These are phyloP conservation scores for Nitzschia inconspicua DNA, from an alignment of 108 stramenopile species.

Conservation along the genomic window DNA sequence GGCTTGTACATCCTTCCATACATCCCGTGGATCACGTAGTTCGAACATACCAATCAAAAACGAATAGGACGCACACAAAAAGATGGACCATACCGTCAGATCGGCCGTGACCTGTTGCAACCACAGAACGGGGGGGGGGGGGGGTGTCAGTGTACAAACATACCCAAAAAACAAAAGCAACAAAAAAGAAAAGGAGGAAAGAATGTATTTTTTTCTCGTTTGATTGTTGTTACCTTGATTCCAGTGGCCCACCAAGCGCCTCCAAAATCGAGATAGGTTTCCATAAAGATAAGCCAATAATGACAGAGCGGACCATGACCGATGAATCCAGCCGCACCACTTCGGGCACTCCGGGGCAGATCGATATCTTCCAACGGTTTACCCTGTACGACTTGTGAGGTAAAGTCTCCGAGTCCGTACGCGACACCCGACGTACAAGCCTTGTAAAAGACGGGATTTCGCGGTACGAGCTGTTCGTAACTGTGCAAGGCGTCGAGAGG, in stretches of 20 bases:
- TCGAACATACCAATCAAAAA: constrained; percentile 57
- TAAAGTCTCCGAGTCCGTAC: constrained; percentile 74
- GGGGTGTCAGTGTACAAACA: no score
- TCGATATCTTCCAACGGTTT: constrained; percentile 50
- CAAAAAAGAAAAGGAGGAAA: no score
- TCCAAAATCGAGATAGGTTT: constrained; percentile 55
- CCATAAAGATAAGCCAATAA: constrained; percentile 65
- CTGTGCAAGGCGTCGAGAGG: no score
- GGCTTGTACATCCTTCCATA: constrained; percentile 68
- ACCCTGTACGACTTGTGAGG: constrained; percentile 68
- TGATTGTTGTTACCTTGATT: no score
- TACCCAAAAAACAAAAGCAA: no score
- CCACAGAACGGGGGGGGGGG: no score
- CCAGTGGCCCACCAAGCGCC: constrained; percentile 61
- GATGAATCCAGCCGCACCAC: constrained; percentile 63
- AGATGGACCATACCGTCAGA: constrained; percentile 16
- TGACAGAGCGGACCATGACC: constrained; percentile 86
- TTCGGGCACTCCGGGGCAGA: constrained; percentile 53
- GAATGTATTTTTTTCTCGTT: no score
- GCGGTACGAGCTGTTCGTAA: no score
- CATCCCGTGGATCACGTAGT: constrained; percentile 28
- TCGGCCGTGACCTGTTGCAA: constrained; percentile 46
- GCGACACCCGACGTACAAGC: constrained; percentile 57
- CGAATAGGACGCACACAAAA: constrained; percentile 23
- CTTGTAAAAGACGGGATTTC: no score